Evolutionary conservation across 2,329 filamentous ascomycete genomes (phyloP).

Genomic region (Sporothrix globosa): DNA sequence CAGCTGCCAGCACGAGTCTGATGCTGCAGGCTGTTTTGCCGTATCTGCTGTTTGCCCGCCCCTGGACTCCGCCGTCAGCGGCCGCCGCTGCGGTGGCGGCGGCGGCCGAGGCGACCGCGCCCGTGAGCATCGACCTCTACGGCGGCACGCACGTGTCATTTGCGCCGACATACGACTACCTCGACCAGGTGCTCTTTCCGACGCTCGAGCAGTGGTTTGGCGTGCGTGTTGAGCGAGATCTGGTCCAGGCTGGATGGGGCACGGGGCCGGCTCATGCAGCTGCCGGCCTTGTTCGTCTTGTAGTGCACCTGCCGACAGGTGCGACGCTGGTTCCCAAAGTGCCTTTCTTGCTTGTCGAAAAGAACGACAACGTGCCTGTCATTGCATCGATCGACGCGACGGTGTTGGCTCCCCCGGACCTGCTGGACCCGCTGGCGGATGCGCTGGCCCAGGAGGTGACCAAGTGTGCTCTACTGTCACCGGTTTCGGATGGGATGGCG

Average conservation of each 20-base stretch:
- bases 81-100: background rate
- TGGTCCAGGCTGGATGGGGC: conserved; percentile 57
- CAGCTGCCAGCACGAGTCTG: conserved; percentile 58
- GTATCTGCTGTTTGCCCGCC: conserved; percentile 59
- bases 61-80: background rate
- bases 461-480: background rate
- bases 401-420: conserved; percentile 53
- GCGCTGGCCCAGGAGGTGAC: conserved; percentile 45
- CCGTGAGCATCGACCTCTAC: conserved; percentile 55
- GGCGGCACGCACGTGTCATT: conserved; percentile 64
- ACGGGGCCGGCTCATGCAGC: conserved; percentile 45
- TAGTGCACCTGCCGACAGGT: conserved; percentile 44
- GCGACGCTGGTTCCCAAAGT: conserved; percentile 27
- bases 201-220: conserved; percentile 56
- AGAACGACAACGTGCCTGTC: no score
- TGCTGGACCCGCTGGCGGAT: conserved; percentile 49
- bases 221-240: conserved; percentile 50
- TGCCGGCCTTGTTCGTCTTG: conserved; percentile 52
- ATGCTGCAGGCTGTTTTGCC: conserved; percentile 65
- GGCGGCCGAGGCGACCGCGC: conserved; percentile 41
- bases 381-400: conserved; percentile 55
- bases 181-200: conserved; percentile 64
- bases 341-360: background rate
- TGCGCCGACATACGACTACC: conserved; percentile 63
- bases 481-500: background rate